Conservation (phyloP, 2,329 filamentous ascomycete genomes). For the Helotiales sp. region DNA sequence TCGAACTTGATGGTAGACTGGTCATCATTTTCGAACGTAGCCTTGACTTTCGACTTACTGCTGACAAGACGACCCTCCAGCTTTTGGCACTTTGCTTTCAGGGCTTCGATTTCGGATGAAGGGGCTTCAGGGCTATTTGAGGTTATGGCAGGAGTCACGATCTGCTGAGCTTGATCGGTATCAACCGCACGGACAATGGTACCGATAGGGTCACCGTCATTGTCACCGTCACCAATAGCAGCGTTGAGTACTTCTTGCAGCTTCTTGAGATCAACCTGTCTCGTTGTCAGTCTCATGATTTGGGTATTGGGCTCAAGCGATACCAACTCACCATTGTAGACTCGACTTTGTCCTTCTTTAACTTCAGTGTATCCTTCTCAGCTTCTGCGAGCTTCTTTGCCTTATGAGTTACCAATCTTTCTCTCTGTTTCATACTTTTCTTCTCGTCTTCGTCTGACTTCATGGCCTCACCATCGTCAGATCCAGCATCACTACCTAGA, state of each 20-base stretch:
- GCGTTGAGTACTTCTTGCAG: no score
- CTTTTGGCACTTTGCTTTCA: not conserved
- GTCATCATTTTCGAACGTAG: not conserved
- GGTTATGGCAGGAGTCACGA: no score
- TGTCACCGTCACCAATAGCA: no score
- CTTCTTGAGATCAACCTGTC: no score
- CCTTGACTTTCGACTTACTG: not conserved
- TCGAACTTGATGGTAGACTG: not conserved
- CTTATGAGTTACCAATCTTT: not conserved
- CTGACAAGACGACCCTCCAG: not conserved
- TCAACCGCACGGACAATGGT: no score
- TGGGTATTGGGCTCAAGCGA: not conserved
- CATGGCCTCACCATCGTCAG: not conserved
- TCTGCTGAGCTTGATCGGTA: no score
- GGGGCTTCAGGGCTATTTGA: no score
- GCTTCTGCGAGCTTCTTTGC: not conserved
- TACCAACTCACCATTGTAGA: not conserved
- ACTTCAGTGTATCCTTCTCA: not conserved
- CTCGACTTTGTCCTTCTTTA: not conserved
- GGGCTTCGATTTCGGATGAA: no score
- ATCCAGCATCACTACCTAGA: not conserved
- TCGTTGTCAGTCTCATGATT: not conserved
- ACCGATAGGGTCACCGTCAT: no score
- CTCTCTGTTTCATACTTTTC: no score
- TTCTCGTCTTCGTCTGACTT: not conserved